Conservation (phyloP, 176 grass and related monocot species). For the Stipa capillata region DNA sequence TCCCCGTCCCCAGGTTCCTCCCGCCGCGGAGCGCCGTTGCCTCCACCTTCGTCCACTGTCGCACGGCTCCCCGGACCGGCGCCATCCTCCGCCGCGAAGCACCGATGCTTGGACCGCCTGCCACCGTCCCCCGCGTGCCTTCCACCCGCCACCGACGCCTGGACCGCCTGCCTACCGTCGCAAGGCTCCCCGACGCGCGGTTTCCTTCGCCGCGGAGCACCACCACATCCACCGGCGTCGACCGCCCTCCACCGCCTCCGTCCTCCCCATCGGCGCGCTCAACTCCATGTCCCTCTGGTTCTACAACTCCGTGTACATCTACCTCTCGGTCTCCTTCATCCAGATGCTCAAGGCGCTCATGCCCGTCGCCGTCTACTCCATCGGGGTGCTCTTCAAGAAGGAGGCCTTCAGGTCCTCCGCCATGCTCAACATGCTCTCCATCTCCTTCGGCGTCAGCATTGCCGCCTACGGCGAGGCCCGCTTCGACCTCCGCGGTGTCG, state of each 20-base stretch:
- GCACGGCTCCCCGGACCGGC: no score
- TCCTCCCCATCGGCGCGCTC: slow-evolving; percentile 86
- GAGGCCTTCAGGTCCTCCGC: slow-evolving; percentile 55
- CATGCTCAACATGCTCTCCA: slow-evolving; percentile 98
- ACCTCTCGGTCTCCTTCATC: slow-evolving; percentile 98
- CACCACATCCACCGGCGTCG: no score
- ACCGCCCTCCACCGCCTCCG: slow-evolving; percentile 47
- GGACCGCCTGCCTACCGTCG: no score
- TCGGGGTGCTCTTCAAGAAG: slow-evolving; percentile 75
- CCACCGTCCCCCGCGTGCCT: no score
- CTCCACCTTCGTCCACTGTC: no score
- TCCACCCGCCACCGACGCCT: no score
- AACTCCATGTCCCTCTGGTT: slow-evolving; percentile 97
- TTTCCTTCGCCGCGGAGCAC: no score
- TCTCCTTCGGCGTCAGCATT: slow-evolving; percentile 84
- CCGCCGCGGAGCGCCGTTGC: no score
- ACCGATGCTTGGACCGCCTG: no score
- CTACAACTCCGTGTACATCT: slow-evolving; percentile 97
- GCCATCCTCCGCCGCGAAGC: no score
- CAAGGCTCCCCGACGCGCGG: no score
- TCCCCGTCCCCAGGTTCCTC: no score
- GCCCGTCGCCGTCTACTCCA: slow-evolving; percentile 95
- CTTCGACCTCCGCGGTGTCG: slow-evolving; percentile 58
- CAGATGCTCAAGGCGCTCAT: slow-evolving; percentile 99
- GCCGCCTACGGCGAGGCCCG: slow-evolving; percentile 78